Percentiles rank a stretch among this genome's conserved stretches.
phyloP scores from a whole-genome alignment of 2,329 filamentous ascomycete species.

The Cladophialophora exuberans region DNA sequence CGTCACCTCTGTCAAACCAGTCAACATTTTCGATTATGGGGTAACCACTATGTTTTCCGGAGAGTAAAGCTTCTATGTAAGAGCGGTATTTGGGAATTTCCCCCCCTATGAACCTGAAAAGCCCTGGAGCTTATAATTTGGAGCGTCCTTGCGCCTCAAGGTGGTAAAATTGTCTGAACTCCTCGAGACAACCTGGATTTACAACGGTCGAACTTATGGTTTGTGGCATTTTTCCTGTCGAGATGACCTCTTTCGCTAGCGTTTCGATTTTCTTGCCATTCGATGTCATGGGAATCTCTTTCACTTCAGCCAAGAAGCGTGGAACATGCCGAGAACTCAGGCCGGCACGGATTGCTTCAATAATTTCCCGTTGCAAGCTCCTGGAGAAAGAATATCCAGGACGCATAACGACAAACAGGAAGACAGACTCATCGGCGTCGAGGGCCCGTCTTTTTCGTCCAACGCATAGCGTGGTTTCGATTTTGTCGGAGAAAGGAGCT shows the following conservation, averaged over 20 bases:
- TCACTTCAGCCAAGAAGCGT: conserved; percentile 19
- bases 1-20: too few relatives aligned
- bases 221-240: conserved; percentile 41
- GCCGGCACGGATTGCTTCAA: conserved; percentile 65
- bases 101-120: too few relatives aligned
- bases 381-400: neutral
- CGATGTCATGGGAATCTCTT: conserved; percentile 22
- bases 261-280: conserved; percentile 29
- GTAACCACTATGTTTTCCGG: too few relatives aligned
- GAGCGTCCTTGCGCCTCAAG: conserved; percentile 1
- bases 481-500: neutral
- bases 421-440: conserved; percentile 24
- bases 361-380: conserved; percentile 60
- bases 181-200: conserved; percentile 43
- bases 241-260: conserved; percentile 29
- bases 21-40: too few relatives aligned
- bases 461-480: conserved; percentile 17
- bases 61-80: too few relatives aligned
- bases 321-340: conserved; percentile 53
- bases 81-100: too few relatives aligned
- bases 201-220: conserved; percentile 43
- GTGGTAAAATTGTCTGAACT: conserved; percentile 38
- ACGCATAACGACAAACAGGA: conserved; percentile 25
- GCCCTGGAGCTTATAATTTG: neutral
- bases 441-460: conserved; percentile 13